Base-by-base conservation (phyloP, 495 filamentous ascomycete genomes). In the Penicillium silybi region DNA sequence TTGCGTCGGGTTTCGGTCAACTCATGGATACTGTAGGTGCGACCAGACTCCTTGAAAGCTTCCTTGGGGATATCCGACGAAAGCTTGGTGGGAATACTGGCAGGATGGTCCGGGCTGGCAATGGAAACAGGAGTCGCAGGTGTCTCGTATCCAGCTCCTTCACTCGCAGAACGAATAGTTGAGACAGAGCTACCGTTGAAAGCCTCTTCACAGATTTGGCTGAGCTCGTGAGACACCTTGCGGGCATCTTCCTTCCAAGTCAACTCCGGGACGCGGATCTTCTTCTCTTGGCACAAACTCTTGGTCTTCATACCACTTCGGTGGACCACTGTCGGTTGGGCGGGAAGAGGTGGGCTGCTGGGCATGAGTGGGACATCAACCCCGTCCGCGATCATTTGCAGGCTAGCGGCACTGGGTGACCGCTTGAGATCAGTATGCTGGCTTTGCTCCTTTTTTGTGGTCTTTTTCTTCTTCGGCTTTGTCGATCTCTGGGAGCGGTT, bases 151-250 rank as follows among this genome's bases (percentile, higher is more conserved):
- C 75, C 67, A n/a, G 55, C 61, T 26, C 61, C 73, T 25, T 71
- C 75, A 18, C 71, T 77, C 8, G 66, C 68, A 3, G 74, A 68
- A 8, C 74, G 69, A 10, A 61, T 70, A 2, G 76, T 81, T 1
- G 78, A 72, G 0, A 86, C 61, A 0, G 85, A 84, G 29, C 81
- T 84, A 20, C 84, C 80, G 56, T 89, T 90, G 69, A 96, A 97
- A 1, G 90, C 90, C 56, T 90, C 89, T 53, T 87, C 84, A 56
- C 83, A 85, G n/a, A 85, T 79, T 54, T 82, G 80, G 50, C 80
- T 80, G 16, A 87, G 76, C 53, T 87, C 84, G 22, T 76, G 74
- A 19, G 84, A 87, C n/a, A 84, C 80, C 55, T 85, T 80, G 8
- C 84, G 70, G 22, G 82, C 77, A 48, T 86, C 84, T 40, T 79